Base-by-base conservation (phyloP, 106 monocot genomes). In the Phalaenopsis equestris region DNA sequence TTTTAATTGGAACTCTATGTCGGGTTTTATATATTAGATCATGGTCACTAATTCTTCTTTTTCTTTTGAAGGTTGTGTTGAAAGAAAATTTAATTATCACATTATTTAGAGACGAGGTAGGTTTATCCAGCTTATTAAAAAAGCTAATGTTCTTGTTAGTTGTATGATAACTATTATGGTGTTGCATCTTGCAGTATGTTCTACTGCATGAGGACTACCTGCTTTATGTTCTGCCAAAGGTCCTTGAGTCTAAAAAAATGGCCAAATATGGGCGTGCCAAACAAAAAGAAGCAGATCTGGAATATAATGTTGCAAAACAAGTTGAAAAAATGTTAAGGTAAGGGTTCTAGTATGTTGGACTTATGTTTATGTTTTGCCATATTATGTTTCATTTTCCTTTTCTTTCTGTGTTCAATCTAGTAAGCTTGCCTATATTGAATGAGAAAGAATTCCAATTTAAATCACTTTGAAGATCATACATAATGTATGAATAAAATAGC, bases 291-390 rank as follows among this genome's bases (percentile, higher is more conserved):
- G 94, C 98, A 70, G 98, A 99, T 80, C 83, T 99, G 48, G 98
- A 99, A 77, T 99, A 99, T 55, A 99, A 94, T 84, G 90, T 99
- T 79, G 98, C 98, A 79, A 99, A 95, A 81, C 98, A 99, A 83
- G 98, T 99, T 67, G 94, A 99, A 82, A 95, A 93, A 90, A 99
- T 99, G 98, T 88, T 99, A 81, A 82, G 83, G 90, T 86, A 86
- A 76, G 48, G 8, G 24, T 49, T 1, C 12, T 18, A 74, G 12
- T 6, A 74, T 70, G 19, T 18, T 74, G 42, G 68, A 43, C 45
- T 16, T 74, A 19, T 6, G 6, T 74, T 74, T 74, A 12, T 70
- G 43, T 4, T n/a, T 72, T 74, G 41, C 42, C 74, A 19, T 42
- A 45, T 74, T 43, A 43, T 74, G 70, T 74, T 74, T 70, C 70